Evolutionary conservation across 2,329 filamentous ascomycete genomes (phyloP), one percentile per base, ranked within the genome.

Genomic region (Trichoderma polysporum): DNA sequence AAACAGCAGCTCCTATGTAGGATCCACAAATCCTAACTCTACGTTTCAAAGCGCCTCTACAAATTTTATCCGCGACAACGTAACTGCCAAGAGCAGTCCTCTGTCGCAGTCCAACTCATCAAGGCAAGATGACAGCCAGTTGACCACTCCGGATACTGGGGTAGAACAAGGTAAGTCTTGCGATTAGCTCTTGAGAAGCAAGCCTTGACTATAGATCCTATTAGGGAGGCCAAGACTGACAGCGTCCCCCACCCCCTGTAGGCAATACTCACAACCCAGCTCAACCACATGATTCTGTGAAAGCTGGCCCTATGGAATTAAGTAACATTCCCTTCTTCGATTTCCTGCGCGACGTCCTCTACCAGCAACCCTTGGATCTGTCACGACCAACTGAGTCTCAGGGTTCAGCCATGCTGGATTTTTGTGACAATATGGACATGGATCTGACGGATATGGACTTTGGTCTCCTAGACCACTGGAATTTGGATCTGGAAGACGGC

Each of bases 361-460:
- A 82, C 65, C 79, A 84, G n/a, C 79, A 81, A 41, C 76, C 79
- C 1, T 70, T 80, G 27, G 76, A 80, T 27, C 68, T 76, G 8
- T 69, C 74, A n/a, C 78, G 76, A 61, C 67, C 77, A 3, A 74
- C 73, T n/a, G 80, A 80, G 65, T 71, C 75, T 4, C 81, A 82
- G 64, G 80, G 79, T 0, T 75, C 82, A 15, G 78, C 78, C 19
- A 79, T 85, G 4, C 73, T 86, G 8, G 80, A 85, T 69, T 85
- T 85, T 69, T 84, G 82, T 68, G 79, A 83, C 61, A 79, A 86
- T 66, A 76, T 75, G 54, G 83, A 80, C 66, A 74, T 85, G 33
- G 83, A 86, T 54, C 76, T 86, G 25, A 84, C 81, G 12, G 84
- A 85, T 17, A 75, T 83, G 33, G 84, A 86, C 70, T 85, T 85